Evolutionary conservation across 2,329 filamentous ascomycete genomes (phyloP).

Genomic region (Colletotrichum aenigma): DNA sequence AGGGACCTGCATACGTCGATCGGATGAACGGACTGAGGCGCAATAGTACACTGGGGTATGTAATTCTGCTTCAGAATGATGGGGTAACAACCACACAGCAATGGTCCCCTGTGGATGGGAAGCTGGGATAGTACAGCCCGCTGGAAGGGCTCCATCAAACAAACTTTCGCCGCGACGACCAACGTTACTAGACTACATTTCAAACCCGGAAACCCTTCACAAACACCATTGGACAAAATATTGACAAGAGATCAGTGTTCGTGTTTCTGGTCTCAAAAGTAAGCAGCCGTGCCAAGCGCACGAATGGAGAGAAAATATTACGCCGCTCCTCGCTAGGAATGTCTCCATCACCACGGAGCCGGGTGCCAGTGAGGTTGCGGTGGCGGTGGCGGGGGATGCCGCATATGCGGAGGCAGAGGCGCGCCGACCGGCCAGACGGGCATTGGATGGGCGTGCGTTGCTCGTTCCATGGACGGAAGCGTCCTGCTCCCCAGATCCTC

Average conservation of each 20-base stretch:
- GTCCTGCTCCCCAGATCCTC: slow-evolving; percentile 36
- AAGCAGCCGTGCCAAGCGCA: not conserved
- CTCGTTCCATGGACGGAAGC: slow-evolving; percentile 49
- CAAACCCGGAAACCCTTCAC: not conserved
- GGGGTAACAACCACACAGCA: not conserved
- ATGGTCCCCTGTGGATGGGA: not conserved
- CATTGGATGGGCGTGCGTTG: not conserved
- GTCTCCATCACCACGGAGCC: not conserved
- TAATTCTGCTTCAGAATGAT: not conserved
- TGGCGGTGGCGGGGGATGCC: slow-evolving; percentile 7
- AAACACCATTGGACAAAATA: not conserved
- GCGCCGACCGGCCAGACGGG: slow-evolving; percentile 1
- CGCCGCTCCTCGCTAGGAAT: not conserved
- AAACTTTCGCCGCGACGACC: not conserved
- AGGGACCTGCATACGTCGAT: not conserved
- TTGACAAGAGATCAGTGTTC: not conserved
- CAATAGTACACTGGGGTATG: not conserved
- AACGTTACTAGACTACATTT: not conserved
- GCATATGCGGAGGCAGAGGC: slow-evolving; percentile 15
- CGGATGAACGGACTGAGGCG: not conserved
- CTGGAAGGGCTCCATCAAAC: not conserved
- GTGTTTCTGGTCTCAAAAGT: not conserved
- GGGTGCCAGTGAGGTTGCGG: slow-evolving; percentile 15
- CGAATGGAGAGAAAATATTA: not conserved
- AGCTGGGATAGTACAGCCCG: not conserved